A percentile compares a stretch with the other conserved stretches of the same genome.
Conservation (phyloP, 73 alveolate species). For the Tetrahymena thermophila region DNA sequence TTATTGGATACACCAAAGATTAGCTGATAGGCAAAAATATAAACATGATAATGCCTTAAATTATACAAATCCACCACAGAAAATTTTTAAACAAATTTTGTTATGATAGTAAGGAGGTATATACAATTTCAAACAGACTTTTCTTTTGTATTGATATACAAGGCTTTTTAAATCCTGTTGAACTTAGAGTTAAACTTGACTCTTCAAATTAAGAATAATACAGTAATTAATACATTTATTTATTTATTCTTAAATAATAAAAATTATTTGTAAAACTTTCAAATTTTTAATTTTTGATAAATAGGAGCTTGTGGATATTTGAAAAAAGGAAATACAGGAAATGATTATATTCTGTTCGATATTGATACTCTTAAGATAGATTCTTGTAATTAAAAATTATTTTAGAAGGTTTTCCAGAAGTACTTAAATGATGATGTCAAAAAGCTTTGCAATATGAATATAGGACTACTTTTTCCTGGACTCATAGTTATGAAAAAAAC, state of each 20-base stretch:
- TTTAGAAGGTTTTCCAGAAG: background rate
- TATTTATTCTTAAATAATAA: background rate
- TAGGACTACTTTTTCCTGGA: background rate
- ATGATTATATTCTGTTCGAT: background rate
- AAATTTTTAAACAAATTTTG: background rate
- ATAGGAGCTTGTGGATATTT: background rate
- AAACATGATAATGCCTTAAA: background rate
- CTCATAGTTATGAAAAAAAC: background rate
- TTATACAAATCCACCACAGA: background rate
- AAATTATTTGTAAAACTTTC: background rate
- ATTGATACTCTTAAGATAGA: background rate
- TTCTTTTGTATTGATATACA: background rate
- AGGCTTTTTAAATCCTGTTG: background rate
- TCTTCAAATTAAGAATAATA: background rate
- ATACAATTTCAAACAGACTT: background rate
- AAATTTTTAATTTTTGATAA: background rate
- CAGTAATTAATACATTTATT: background rate
- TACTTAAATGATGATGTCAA: background rate
- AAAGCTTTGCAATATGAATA: background rate
- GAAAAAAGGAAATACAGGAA: background rate
- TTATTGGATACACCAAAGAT: background rate
- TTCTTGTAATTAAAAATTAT: background rate
- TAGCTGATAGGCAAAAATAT: background rate
- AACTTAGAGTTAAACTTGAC: background rate
- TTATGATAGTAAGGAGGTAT: background rate